These are phyloP conservation scores for Candida coleopterorum DNA, from an alignment of 805 yeast species.

Conservation along the genomic window DNA sequence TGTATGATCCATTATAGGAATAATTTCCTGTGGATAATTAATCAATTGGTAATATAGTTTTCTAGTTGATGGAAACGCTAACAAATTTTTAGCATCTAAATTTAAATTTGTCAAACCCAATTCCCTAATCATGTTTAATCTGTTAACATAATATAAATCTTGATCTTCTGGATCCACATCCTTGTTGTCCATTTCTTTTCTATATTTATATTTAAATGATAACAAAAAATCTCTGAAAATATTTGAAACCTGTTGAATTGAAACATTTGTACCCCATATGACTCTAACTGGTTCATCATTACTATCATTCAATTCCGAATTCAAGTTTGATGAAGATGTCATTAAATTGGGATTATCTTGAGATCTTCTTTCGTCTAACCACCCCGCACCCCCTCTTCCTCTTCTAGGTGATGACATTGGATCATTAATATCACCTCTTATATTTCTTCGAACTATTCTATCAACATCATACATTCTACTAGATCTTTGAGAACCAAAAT, in stretches of 20 bases:
- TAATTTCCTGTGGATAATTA: slow-evolving; percentile 93
- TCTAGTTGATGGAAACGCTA: slow-evolving; percentile 64
- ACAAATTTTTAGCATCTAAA: slow-evolving; percentile 75
- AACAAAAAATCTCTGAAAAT: slow-evolving; percentile 77
- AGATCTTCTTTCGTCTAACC: slow-evolving; percentile 39
- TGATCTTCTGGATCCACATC: slow-evolving; percentile 55
- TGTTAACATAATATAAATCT: slow-evolving; percentile 66
- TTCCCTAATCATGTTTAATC: slow-evolving; percentile 68
- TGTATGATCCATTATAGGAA: slow-evolving; percentile 97
- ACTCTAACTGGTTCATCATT: slow-evolving; percentile 75
- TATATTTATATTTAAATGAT: slow-evolving; percentile 74
- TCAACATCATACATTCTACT: slow-evolving; percentile 42
- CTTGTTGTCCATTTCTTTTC: slow-evolving; percentile 46
- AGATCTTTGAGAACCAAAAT: slow-evolving; percentile 30
- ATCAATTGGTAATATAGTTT: slow-evolving; percentile 81
- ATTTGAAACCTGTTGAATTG: slow-evolving; percentile 81
- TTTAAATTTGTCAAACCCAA: slow-evolving; percentile 80
- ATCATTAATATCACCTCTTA: slow-evolving; percentile 74
- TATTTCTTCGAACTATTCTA: slow-evolving; percentile 43
- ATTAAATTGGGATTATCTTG: slow-evolving; percentile 11
- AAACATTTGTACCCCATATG: slow-evolving; percentile 98
- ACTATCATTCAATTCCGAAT: slow-evolving; percentile 20
- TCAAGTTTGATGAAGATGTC: slow-evolving; percentile 23
- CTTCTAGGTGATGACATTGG: slow-evolving; percentile 62
- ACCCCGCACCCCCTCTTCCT: slow-evolving; percentile 15